Evolutionary conservation across 1,284 basidiomycete genomes (phyloP).

Genomic region (Trichosporon sp.): DNA sequence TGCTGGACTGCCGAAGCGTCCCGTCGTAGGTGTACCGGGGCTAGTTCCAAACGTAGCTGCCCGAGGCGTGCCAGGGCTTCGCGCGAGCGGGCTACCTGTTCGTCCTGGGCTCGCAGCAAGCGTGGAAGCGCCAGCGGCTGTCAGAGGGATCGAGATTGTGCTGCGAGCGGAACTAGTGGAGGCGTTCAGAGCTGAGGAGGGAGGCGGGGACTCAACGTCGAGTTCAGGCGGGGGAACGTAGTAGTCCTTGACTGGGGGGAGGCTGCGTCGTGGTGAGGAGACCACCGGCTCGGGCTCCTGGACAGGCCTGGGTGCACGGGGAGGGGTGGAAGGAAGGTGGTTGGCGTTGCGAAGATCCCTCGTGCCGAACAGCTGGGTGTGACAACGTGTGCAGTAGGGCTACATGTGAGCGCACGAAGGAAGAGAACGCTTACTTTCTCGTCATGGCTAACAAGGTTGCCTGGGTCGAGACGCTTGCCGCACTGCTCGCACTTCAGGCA

Average conservation of each 20-base stretch:
- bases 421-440: constrained; percentile 27
- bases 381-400: constrained; percentile 48
- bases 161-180: background rate
- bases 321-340: constrained; percentile 13
- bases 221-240: constrained; percentile 18
- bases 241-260: constrained; percentile 20
- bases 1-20: background rate
- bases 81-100: background rate
- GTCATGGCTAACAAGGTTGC: constrained; percentile 48
- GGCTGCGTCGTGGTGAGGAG: constrained; percentile 12
- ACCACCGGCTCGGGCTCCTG: constrained; percentile 8
- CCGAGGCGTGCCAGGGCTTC: background rate
- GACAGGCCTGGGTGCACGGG: background rate
- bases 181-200: background rate
- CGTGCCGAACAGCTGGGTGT: constrained; percentile 45
- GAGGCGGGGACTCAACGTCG: background rate
- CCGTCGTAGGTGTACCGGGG: background rate
- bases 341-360: constrained; percentile 45
- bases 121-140: background rate
- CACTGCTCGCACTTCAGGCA: constrained; percentile 50
- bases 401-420: constrained; percentile 14
- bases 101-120: background rate
- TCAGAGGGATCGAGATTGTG: background rate
- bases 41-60: background rate
- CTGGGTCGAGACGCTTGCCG: constrained; percentile 48